Conservation (phyloP, 2,329 filamentous ascomycete genomes). For the Apiospora marii region DNA sequence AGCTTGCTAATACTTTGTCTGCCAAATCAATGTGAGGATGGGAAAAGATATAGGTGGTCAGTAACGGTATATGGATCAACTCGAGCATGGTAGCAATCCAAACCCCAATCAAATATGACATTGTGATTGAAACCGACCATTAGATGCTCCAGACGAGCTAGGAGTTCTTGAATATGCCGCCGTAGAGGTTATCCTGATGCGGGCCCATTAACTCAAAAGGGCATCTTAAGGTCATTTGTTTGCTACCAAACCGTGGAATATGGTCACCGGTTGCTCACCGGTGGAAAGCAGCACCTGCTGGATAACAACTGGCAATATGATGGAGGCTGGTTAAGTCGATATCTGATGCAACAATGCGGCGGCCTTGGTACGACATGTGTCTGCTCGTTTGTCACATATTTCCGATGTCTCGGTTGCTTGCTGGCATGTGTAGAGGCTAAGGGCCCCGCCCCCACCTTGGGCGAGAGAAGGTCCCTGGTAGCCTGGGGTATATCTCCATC, state of each 20-base stretch:
- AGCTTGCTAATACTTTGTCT: background rate
- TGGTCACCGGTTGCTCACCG: background rate
- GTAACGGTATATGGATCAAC: background rate
- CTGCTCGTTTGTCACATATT: background rate
- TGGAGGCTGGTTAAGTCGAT: background rate
- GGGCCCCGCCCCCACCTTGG: background rate
- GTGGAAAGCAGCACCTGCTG: background rate
- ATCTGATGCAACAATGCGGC: background rate
- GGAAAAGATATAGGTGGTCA: background rate
- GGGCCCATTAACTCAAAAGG: background rate
- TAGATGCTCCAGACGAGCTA: background rate
- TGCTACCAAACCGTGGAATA: background rate
- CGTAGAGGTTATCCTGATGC: background rate
- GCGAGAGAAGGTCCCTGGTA: background rate
- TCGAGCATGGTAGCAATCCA: background rate
- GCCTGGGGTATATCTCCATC: background rate
- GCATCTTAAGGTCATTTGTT: background rate
- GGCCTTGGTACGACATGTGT: background rate
- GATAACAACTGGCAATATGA: background rate
- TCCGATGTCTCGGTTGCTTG: background rate
- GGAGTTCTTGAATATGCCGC: background rate
- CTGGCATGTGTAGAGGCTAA: background rate
- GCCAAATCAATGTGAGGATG: background rate
- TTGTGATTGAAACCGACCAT: background rate
- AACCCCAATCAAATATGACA: background rate